phyloP scores from a whole-genome alignment of 2,329 filamentous ascomycete species.

The Arthrobotrys sinensis region DNA sequence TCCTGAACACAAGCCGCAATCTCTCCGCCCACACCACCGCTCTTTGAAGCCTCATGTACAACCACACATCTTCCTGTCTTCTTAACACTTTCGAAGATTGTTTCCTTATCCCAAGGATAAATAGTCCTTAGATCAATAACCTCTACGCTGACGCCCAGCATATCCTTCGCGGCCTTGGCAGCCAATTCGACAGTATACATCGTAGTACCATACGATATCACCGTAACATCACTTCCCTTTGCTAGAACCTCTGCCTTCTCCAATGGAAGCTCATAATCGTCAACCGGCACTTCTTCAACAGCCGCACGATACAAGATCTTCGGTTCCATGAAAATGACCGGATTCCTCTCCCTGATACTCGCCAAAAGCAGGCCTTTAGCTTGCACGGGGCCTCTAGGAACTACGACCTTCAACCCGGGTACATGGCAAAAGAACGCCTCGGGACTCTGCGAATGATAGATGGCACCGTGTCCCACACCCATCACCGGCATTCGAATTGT shows the following conservation, averaged over 20 bases:
- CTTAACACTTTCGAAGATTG: conserved; percentile 83
- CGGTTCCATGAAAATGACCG: conserved; percentile 92
- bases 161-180: conserved; percentile 81
- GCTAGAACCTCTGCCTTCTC: conserved; percentile 89
- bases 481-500: conserved; percentile 93
- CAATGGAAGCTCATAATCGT: conserved; percentile 84
- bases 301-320: conserved; percentile 93
- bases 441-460: conserved; percentile 92
- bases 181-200: conserved; percentile 86
- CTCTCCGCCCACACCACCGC: conserved; percentile 89
- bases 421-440: conserved; percentile 91
- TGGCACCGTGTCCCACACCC: conserved; percentile 87
- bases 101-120: conserved; percentile 91
- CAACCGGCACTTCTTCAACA: conserved; percentile 89
- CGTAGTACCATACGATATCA: conserved; percentile 91
- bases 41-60: conserved; percentile 93
- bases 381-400: conserved; percentile 87
- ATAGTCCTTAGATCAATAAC: conserved; percentile 89
- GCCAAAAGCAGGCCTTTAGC: conserved; percentile 88
- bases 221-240: conserved; percentile 82
- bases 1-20: conserved; percentile 91
- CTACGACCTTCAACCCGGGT: conserved; percentile 85
- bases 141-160: conserved; percentile 82
- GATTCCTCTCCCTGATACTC: conserved; percentile 83
- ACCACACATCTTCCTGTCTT: conserved; percentile 90